Evolutionary conservation across 371 early-diverging fungal species (phyloP), one percentile per base, ranked within the genome.

Genomic region (Mucor racemosus): DNA sequence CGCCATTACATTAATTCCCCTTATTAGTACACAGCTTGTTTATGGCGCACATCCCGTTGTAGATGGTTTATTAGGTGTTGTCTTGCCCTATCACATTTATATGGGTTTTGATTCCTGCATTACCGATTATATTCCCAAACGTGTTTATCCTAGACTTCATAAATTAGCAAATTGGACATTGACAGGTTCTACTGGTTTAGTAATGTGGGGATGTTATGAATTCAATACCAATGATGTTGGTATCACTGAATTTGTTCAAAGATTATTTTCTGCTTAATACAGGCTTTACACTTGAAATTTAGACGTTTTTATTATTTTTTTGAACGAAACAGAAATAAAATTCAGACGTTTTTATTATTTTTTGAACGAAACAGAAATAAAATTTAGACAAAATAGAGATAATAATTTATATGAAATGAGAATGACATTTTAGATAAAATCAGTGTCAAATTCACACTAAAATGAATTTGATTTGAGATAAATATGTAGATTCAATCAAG

Each of bases 221-320:
- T 93, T 97, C 85, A 98, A 98, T 85, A 97, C 97, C 21, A 90
- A 93, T 55, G 97, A 98, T 64, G 85, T 97, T 60, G 97, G 98
- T n/a, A 78, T 98, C 65, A 95, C 96, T 36, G 95, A 92, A 76
- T 82, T 92, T 58, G 77, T 93, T 59, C 86, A 89, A 75, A 86
- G 92, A 46, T 48, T 93, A 40, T 97, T 97, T 96, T 73, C 84
- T 40, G 92, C 91, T 63, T 89, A 86, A 62, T 64, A 34, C n/a
- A n/a, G n/a, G n/a, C n/a, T n/a, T n/a, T n/a, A n/a, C n/a, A n/a
- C n/a, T n/a, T n/a, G n/a, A n/a, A n/a, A n/a, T n/a, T n/a, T n/a
- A n/a, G n/a, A n/a, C n/a, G n/a, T n/a, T n/a, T n/a, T n/a, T n/a
- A n/a, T n/a, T n/a, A n/a, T n/a, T n/a, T n/a, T n/a, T n/a, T n/a